These are phyloP conservation scores for Sesbania bispinosa DNA, from an alignment of 306 rosid genomes.

Conservation along the genomic window DNA sequence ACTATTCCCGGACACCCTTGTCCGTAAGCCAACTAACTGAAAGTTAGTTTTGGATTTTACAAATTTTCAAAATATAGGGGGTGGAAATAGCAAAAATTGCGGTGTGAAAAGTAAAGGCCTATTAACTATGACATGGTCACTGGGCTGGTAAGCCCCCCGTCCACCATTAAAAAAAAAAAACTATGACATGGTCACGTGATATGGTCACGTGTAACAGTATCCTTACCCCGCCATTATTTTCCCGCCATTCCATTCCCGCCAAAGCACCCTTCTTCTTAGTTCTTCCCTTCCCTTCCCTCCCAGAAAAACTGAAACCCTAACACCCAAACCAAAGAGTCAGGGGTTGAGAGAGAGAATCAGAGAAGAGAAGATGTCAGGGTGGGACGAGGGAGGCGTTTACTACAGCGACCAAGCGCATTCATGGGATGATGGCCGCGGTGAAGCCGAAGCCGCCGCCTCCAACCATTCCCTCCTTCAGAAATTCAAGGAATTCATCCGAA, in stretches of 20 bases:
- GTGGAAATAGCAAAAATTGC: no score
- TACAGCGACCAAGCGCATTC: slow-evolving; percentile 97
- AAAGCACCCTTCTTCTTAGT: neutral
- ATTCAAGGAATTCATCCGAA: slow-evolving; percentile 90
- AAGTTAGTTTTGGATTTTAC: no score
- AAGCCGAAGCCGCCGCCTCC: slow-evolving; percentile 36
- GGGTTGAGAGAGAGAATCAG: no score
- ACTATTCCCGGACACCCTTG: no score
- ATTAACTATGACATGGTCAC: no score
- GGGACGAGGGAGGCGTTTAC: slow-evolving; percentile 97
- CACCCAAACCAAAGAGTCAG: no score
- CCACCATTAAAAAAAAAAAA: no score
- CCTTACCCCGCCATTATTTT: slow-evolving; percentile 8
- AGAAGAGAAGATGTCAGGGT: slow-evolving; percentile 86
- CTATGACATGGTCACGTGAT: no score
- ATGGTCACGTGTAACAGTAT: neutral
- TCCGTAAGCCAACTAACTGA: no score
- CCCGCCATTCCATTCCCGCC: slow-evolving; percentile 36
- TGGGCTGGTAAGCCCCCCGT: no score
- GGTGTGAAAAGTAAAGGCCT: no score
- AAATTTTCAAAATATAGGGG: no score
- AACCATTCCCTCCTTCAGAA: slow-evolving; percentile 76
- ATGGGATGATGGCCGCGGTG: slow-evolving; percentile 56
- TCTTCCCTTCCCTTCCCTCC: neutral
- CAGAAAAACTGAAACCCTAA: slow-evolving; percentile 3